These are phyloP conservation scores for Microstegium vimineum DNA, from an alignment of 176 grass and related monocot species.

Conservation along the genomic window DNA sequence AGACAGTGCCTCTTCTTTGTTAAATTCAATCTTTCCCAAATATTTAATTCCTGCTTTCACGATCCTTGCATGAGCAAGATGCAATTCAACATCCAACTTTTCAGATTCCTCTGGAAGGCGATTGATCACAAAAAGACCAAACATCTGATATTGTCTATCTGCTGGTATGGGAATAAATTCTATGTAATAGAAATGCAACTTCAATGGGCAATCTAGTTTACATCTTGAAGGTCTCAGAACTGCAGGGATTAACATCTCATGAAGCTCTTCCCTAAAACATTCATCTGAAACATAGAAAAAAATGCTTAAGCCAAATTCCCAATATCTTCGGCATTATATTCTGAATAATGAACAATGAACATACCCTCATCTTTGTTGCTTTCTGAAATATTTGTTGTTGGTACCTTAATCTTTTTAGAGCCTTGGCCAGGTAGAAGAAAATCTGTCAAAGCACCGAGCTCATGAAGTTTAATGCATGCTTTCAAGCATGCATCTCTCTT, in stretches of 20 bases:
- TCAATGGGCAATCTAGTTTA: conserved; percentile 42
- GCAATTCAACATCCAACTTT: conserved; percentile 75
- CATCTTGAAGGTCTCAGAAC: conserved; percentile 52
- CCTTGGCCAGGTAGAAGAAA: conserved; percentile 76
- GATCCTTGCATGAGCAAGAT: conserved; percentile 76
- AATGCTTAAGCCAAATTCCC: conserved; percentile 16
- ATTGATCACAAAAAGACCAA: conserved; percentile 83
- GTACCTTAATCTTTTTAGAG: conserved; percentile 50
- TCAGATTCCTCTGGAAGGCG: conserved; percentile 78
- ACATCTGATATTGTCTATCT: conserved; percentile 81
- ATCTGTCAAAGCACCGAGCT: conserved; percentile 79
- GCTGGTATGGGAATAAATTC: conserved; percentile 67
- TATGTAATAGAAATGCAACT: conserved; percentile 84
- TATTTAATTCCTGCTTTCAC: conserved; percentile 62
- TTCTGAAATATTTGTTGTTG: conserved; percentile 30
- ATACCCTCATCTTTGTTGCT: conserved; percentile 54
- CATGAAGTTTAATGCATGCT: conserved; percentile 76
- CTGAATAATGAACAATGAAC: conserved; percentile 15
- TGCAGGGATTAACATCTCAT: conserved; percentile 75
- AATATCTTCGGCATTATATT: conserved; percentile 21
- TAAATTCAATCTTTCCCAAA: conserved; percentile 53
- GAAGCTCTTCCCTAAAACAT: conserved; percentile 77
- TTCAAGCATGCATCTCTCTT: conserved; percentile 82
- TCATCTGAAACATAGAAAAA: conserved; percentile 69
- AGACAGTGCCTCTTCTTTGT: conserved; percentile 67